Evolutionary conservation across 306 rosid species (phyloP), one percentile per base, ranked within the genome.

Genomic region (Begonia loranthoides): DNA sequence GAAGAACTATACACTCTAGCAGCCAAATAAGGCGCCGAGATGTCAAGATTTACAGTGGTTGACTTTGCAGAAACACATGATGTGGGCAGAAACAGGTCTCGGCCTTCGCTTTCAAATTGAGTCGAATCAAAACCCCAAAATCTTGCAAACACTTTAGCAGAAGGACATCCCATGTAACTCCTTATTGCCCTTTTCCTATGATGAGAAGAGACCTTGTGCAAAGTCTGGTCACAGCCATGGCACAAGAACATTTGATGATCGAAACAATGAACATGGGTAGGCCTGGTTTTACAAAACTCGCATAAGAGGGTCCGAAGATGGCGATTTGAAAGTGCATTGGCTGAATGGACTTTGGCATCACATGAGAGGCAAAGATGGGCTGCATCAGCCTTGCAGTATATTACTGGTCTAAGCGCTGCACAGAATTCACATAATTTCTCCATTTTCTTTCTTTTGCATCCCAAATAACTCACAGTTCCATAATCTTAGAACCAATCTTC

Each of bases 281-380:
- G 73, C 33, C 39, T 58, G 58, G 46, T 55, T 55, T 80, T 34
- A 56, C 97, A 89, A 1, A 64, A 64, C 40, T 84, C 79, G 51
- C 97, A 89, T 21, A 84, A 57, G 16, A 82, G 72, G 45, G 64
- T 65, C 41, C 94, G 73, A 60, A 64, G 60, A 60, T 89, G 97
- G 15, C 95, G 70, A 43, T 70, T 59, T 2, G 94, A 84, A 67
- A 89, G 66, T 34, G 82, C 65, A 65, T 89, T 84, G 12, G 95
- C 95, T 17, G 83, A 75, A 66, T 89, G 97, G 50, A 89, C 88
- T 69, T 82, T 84, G 1, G 95, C 80, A 52, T 89, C 94, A 60
- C 97, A 84, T 62, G 84, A 73, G 13, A 89, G 90, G 60, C 97
- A 89, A 47, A 89, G 93, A 63, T 70, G 73, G 40, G 95, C 97